Evolutionary conservation across 2,329 filamentous ascomycete species (phyloP).

Genomic region (Tolypocladium guangdongense): DNA sequence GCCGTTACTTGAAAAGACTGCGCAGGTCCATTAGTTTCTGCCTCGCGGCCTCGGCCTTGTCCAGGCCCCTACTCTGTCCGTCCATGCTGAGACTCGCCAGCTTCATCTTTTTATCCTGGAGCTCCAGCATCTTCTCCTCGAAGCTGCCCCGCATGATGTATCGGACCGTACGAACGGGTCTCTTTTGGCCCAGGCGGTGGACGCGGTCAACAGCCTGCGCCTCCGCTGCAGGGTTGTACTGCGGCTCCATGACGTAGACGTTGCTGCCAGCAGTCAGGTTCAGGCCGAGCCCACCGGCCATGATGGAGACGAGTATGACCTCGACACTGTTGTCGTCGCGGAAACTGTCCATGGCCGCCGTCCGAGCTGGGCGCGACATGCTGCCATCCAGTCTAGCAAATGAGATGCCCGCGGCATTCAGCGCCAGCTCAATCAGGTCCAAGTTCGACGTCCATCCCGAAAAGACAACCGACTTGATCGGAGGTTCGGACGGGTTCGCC

Average conservation of each 20-base stretch:
- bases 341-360: conserved; percentile 66
- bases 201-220: conserved; percentile 91
- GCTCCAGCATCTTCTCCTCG: conserved; percentile 81
- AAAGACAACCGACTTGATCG: conserved; percentile 89
- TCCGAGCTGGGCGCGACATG: conserved; percentile 68
- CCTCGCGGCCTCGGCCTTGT: conserved; percentile 45
- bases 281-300: conserved; percentile 80
- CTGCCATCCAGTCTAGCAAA: conserved; percentile 82
- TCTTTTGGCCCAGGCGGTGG: conserved; percentile 78
- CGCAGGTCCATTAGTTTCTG: conserved; percentile 49
- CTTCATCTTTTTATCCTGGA: conserved; percentile 89
- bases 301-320: conserved; percentile 85
- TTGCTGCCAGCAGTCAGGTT: conserved; percentile 79
- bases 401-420: conserved; percentile 54
- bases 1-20: conserved; percentile 41
- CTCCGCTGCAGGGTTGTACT: conserved; percentile 93
- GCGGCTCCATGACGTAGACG: conserved; percentile 96
- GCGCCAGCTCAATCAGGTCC: conserved; percentile 78
- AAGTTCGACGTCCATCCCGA: conserved; percentile 94
- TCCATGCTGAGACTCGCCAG: conserved; percentile 82
- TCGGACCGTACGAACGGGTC: conserved; percentile 75
- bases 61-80: conserved; percentile 38
- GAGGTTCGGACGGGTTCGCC: conserved; percentile 51
- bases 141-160: conserved; percentile 89
- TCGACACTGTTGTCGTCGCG: conserved; percentile 59